Evolutionary conservation across 345 rosid species (phyloP), one percentile per base, ranked within the genome.

Genomic region (Bruguiera sexangula): DNA sequence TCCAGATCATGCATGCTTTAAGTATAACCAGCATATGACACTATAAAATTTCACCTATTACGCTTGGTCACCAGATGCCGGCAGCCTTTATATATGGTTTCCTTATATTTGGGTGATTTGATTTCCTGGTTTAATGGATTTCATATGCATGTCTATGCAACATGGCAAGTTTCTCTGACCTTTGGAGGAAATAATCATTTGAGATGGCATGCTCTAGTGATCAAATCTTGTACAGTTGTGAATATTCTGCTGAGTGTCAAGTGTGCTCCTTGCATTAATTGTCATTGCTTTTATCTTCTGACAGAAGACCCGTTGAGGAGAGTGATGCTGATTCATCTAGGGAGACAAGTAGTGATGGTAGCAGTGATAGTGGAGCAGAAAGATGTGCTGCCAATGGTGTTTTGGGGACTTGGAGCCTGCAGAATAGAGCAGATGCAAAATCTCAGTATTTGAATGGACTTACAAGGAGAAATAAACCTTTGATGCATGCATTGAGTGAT

Each of bases 291-390:
- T 10, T 11, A 26, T 68, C 43, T 48, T 78, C 5, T 21, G 58
- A 72, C 83, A 90, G 96, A 75, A 77, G 73, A 72, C 79, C 85
- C 69, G 87, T 81, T 30, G 92, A 85, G 73, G 98, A 87, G 76
- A 95, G 92, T 68, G 96, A 92, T 63, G 77, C 87, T 56, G 96
- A 95, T 71, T 92, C 79, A 8, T 86, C 68, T 21, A 76, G 82
- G 75, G 95, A 85, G 70, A 82, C 90, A 6, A 85, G 92, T 75
- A 87, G 88, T 78, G 90, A 85, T 80, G 85, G 92, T 73, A 84
- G 85, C 73, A 79, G 89, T 76, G 89, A 75, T 20, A 64, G 58
- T 65, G 86, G 83, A 67, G 72, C 59, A 2, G 85, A 81, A 30
- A 82, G 88, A 78, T 82, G 69, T 56, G 76, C 72, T 32, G 69